Evolutionary conservation across 139 green algal genomes (phyloP).

Genomic region (Picochlorum costavermella): DNA sequence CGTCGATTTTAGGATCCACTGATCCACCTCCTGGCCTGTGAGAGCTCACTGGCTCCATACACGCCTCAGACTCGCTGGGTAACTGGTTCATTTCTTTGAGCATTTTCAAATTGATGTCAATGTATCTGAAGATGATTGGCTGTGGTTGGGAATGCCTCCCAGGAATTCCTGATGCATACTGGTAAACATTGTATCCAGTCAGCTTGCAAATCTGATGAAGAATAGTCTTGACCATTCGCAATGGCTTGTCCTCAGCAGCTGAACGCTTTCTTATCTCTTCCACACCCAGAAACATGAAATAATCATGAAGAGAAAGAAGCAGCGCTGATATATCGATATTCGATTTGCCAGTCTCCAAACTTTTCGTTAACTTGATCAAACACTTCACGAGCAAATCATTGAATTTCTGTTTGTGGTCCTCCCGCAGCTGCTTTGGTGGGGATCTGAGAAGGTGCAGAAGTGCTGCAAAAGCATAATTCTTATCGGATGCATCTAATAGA

Average conservation of each 20-base stretch:
- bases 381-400: constrained; percentile 91
- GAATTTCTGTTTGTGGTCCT: constrained; percentile 43
- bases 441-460: constrained; percentile 67
- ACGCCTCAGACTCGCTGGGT: neutral
- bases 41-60: neutral
- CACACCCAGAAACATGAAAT: constrained; percentile 74
- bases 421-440: constrained; percentile 24
- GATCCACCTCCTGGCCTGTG: neutral
- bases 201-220: constrained; percentile 85
- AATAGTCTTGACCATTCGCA: constrained; percentile 96
- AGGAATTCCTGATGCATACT: constrained; percentile 31
- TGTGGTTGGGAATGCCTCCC: constrained; percentile 30
- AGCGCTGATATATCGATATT: constrained; percentile 70
- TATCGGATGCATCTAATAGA: constrained; percentile 75
- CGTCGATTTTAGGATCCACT: neutral
- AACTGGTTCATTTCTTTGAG: constrained; percentile 25
- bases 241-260: constrained; percentile 80
- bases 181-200: constrained; percentile 51
- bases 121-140: constrained; percentile 86
- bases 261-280: constrained; percentile 78
- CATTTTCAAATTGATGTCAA: constrained; percentile 83
- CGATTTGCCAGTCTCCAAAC: constrained; percentile 27
- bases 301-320: constrained; percentile 77
- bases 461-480: constrained; percentile 60
- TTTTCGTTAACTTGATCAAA: constrained; percentile 94